Conservation (phyloP, 306 rosid species). For the Rubus parviflorus region DNA sequence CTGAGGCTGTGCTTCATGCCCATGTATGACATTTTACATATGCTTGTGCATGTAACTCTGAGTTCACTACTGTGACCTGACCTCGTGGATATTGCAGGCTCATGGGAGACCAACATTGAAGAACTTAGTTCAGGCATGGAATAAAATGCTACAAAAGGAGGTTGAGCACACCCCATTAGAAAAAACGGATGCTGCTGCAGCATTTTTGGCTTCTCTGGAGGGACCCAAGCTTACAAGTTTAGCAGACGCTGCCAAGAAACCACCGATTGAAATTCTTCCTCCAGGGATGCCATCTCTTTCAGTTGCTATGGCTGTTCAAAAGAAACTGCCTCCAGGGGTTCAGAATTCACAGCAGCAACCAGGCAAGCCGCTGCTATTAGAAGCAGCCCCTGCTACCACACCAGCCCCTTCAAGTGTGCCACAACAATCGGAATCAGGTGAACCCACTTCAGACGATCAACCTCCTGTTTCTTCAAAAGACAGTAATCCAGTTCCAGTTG, state of each 20-base stretch:
- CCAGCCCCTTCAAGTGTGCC: slow-evolving; percentile 26
- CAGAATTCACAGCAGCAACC: slow-evolving; percentile 61
- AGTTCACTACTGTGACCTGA: slow-evolving; percentile 31
- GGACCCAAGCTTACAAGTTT: slow-evolving; percentile 94
- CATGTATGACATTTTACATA: slow-evolving; percentile 50
- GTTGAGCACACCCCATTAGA: slow-evolving; percentile 65
- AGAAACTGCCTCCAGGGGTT: slow-evolving; percentile 60
- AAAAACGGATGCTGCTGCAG: slow-evolving; percentile 85
- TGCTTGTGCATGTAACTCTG: slow-evolving; percentile 18
- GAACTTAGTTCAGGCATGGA: slow-evolving; percentile 91
- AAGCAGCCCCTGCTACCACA: slow-evolving; percentile 62
- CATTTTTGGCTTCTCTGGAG: slow-evolving; percentile 88
- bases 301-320: slow-evolving; percentile 64
- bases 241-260: slow-evolving; percentile 94
- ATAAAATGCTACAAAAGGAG: slow-evolving; percentile 89
- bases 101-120: slow-evolving; percentile 94
- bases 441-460: slow-evolving; percentile 30
- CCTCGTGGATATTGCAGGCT: slow-evolving; percentile 52
- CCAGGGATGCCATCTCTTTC: slow-evolving; percentile 85
- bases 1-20: slow-evolving; percentile 99
- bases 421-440: slow-evolving; percentile 46
- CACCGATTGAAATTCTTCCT: slow-evolving; percentile 90
- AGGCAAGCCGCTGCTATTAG: slow-evolving; percentile 71
- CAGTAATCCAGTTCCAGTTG: slow-evolving; percentile 37
- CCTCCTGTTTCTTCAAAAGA: slow-evolving; percentile 37